These are phyloP conservation scores for Agrostemma githago DNA, from an alignment of 148 eudicot species.

Conservation along the genomic window DNA sequence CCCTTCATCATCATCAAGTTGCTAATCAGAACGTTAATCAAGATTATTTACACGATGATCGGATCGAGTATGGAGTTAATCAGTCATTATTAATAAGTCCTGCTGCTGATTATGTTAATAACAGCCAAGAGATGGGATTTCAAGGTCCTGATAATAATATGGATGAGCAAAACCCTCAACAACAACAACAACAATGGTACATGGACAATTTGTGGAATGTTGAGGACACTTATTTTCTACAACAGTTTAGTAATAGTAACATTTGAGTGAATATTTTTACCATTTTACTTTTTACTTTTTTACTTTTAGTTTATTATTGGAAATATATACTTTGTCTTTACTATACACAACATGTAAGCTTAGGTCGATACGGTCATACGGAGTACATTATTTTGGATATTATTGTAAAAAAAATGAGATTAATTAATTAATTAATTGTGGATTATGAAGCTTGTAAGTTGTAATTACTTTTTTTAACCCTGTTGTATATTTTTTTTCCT, in stretches of 20 bases:
- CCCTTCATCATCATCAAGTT: conserved; percentile 17
- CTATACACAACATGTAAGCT: conserved; percentile 19
- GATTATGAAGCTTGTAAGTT: conserved; percentile 16
- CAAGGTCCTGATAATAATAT: conserved; percentile 24
- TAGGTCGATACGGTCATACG: conserved; percentile 16
- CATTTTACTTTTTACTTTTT: background rate
- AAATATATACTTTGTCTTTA: conserved; percentile 15
- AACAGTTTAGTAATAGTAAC: conserved; percentile 46
- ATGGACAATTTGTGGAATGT: conserved; percentile 59
- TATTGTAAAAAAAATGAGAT: background rate
- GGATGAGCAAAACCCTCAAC: conserved; percentile 35
- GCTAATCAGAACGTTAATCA: conserved; percentile 34
- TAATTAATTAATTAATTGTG: conserved; percentile 20
- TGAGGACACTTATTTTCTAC: conserved; percentile 64
- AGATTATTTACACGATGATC: conserved; percentile 36
- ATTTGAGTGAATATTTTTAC: conserved; percentile 19
- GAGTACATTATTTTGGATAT: background rate
- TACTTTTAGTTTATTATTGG: background rate
- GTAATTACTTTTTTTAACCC: background rate
- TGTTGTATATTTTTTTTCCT: background rate
- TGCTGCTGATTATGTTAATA: conserved; percentile 31
- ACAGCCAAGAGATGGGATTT: conserved; percentile 35
- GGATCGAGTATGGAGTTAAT: conserved; percentile 28
- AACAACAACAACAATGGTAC: conserved; percentile 28
- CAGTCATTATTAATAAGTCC: conserved; percentile 43